phyloP scores from a whole-genome alignment of 2,329 filamentous ascomycete genomes.

The Sporothrix protearum region DNA sequence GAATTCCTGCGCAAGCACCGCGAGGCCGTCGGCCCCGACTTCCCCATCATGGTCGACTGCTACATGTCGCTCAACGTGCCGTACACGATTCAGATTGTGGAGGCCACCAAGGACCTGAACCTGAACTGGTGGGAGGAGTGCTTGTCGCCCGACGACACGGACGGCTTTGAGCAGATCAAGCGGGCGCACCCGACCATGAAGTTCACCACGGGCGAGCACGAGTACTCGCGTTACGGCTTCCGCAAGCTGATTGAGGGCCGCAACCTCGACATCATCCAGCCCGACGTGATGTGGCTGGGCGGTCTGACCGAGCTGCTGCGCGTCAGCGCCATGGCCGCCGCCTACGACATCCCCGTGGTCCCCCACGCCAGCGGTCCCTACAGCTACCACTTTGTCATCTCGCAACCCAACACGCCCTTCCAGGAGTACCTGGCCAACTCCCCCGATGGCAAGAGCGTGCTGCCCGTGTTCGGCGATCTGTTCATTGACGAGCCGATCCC shows the following conservation, averaged over 20 bases:
- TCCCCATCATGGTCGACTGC: conserved; percentile 92
- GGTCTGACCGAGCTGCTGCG: conserved; percentile 89
- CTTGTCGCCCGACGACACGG: conserved; percentile 83
- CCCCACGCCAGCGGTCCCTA: conserved; percentile 94
- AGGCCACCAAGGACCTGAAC: conserved; percentile 75
- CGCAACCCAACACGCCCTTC: conserved; percentile 88
- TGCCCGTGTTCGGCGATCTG: conserved; percentile 87
- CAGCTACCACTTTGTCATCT: conserved; percentile 94
- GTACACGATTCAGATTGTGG: conserved; percentile 88
- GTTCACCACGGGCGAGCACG: conserved; percentile 94
- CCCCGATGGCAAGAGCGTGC: conserved; percentile 80
- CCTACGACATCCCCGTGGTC: conserved; percentile 91
- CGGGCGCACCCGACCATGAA: conserved; percentile 83
- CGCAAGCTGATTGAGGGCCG: conserved; percentile 88
- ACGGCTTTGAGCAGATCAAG: conserved; percentile 87
- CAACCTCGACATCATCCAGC: conserved; percentile 90
- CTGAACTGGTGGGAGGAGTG: conserved; percentile 99
- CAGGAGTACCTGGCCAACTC: conserved; percentile 96
- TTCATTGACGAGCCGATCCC: conserved; percentile 91
- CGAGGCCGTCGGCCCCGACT: conserved; percentile 80
- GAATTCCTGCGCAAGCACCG: conserved; percentile 83
- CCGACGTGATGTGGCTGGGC: conserved; percentile 96
- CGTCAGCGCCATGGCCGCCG: conserved; percentile 81
- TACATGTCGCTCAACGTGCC: conserved; percentile 94
- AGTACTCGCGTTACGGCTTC: conserved; percentile 92